A percentile compares a stretch with the other conserved stretches of the same genome.
phyloP scores from a whole-genome alignment of 768 basidiomycete species.

The Gloeopeniophorella convolvens region DNA sequence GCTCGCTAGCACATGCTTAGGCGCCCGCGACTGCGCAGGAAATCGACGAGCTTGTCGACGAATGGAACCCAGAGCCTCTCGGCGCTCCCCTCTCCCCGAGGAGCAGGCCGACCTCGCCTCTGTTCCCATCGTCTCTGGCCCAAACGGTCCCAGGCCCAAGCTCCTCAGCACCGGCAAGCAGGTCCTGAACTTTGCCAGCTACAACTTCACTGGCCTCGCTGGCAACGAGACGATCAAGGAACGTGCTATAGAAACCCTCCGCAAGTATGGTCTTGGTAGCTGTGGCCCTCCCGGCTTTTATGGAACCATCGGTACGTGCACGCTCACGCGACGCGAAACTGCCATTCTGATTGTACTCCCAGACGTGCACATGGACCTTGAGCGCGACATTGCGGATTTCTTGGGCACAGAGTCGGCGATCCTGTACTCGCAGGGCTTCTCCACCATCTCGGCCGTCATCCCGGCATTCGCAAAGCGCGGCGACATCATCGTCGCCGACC shows the following conservation, averaged over 20 bases:
- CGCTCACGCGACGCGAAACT: background rate
- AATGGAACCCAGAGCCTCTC: slow-evolving; percentile 88
- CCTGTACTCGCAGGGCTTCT: slow-evolving; percentile 90
- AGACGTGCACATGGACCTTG: slow-evolving; percentile 91
- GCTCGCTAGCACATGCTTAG: background rate
- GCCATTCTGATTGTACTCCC: background rate
- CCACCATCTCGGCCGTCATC: slow-evolving; percentile 88
- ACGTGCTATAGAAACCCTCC: slow-evolving; percentile 73
- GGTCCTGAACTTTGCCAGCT: slow-evolving; percentile 78
- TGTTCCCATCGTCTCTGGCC: slow-evolving; percentile 73
- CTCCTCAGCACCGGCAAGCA: slow-evolving; percentile 65
- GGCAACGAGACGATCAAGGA: slow-evolving; percentile 86
- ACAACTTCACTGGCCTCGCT: slow-evolving; percentile 87
- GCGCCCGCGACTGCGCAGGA: slow-evolving; percentile 47
- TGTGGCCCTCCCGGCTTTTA: slow-evolving; percentile 98
- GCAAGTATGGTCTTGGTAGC: slow-evolving; percentile 87
- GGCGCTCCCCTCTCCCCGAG: slow-evolving; percentile 50
- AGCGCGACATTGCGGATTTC: slow-evolving; percentile 86
- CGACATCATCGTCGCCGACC: slow-evolving; percentile 96
- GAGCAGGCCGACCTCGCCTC: slow-evolving; percentile 66
- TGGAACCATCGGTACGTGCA: slow-evolving; percentile 75
- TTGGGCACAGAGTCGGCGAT: slow-evolving; percentile 85
- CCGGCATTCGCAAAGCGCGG: slow-evolving; percentile 97
- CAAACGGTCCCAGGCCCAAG: slow-evolving; percentile 79
- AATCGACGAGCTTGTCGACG: slow-evolving; percentile 92